Conservation (phyloP, 768 basidiomycete species). For the Xerocomellus chrysenteron region DNA sequence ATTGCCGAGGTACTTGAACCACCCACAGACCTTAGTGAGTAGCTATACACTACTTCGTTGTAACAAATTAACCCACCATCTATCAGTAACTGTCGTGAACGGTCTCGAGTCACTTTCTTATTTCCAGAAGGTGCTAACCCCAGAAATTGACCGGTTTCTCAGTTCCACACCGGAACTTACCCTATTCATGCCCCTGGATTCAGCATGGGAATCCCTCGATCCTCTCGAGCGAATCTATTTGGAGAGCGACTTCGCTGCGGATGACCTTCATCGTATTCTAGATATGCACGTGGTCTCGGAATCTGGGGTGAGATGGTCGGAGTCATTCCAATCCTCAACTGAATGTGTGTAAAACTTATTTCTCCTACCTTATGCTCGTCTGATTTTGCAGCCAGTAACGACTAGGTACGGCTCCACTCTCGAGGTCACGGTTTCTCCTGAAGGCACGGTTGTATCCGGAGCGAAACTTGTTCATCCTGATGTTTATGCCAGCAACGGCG, state of each 20-base stretch:
- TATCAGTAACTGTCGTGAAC: conserved; percentile 58
- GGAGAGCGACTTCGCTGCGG: conserved; percentile 80
- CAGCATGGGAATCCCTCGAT: conserved; percentile 79
- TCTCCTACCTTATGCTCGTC: conserved; percentile 1
- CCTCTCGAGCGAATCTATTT: conserved; percentile 82
- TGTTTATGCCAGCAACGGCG: conserved; percentile 92
- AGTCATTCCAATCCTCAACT: conserved; percentile 50
- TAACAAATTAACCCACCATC: not conserved
- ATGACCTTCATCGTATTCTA: conserved; percentile 76
- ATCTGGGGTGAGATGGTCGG: conserved; percentile 63
- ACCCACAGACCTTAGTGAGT: conserved; percentile 72
- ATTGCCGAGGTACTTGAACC: conserved; percentile 71
- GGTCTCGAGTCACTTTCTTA: conserved; percentile 65
- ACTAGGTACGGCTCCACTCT: conserved; percentile 68
- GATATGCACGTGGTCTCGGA: conserved; percentile 72
- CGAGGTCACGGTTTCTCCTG: conserved; percentile 52
- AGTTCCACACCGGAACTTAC: conserved; percentile 74
- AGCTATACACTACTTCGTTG: conserved; percentile 1
- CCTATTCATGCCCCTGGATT: conserved; percentile 83
- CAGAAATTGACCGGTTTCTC: conserved; percentile 54
- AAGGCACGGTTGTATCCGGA: conserved; percentile 54
- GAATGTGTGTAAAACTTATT: conserved; percentile 47
- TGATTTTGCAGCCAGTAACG: conserved; percentile 50
- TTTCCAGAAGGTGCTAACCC: conserved; percentile 68
- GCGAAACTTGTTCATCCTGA: conserved; percentile 72